Percentiles rank a stretch among this genome's conserved stretches.
Evolutionary conservation across 768 basidiomycete species (phyloP).

Genomic region (Pleurotus sapidus): DNA sequence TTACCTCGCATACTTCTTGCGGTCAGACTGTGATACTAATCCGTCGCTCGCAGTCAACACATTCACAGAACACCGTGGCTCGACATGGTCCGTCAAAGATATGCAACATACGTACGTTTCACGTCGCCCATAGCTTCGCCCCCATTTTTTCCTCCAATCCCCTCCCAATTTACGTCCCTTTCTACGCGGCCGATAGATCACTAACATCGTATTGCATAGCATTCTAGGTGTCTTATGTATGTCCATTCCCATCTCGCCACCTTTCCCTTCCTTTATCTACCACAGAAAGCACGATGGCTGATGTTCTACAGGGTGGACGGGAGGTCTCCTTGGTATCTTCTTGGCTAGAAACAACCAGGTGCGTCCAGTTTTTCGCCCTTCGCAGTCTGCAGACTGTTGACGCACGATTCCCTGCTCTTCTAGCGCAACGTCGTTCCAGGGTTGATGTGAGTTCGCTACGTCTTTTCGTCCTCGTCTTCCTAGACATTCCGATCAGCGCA

Average conservation of each 20-base stretch:
- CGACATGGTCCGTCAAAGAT: slow-evolving; percentile 84
- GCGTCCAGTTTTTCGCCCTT: slow-evolving; percentile 12
- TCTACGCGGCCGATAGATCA: too few species aligned
- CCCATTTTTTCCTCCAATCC: too few species aligned
- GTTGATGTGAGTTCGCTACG: slow-evolving; percentile 54
- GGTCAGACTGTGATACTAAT: background rate
- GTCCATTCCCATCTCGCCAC: slow-evolving; percentile 13
- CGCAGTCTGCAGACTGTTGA: background rate
- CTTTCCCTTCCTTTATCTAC: background rate
- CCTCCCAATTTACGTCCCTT: too few species aligned
- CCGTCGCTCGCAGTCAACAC: slow-evolving; percentile 65
- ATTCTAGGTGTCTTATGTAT: slow-evolving; percentile 73
- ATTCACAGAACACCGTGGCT: slow-evolving; percentile 87
- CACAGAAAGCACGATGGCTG: background rate
- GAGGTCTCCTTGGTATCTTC: slow-evolving; percentile 85
- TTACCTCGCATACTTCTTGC: background rate
- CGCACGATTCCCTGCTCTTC: background rate
- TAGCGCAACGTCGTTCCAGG: slow-evolving; percentile 80
- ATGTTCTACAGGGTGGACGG: slow-evolving; percentile 73
- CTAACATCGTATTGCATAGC: slow-evolving; percentile 27
- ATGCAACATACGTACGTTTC: slow-evolving; percentile 86
- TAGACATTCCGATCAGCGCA: background rate
- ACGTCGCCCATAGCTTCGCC: too few species aligned
- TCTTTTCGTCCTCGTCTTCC: background rate
- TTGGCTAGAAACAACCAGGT: slow-evolving; percentile 78